Evolutionary conservation across 208 protist genomes (phyloP), one percentile per base, ranked within the genome.

Genomic region (Trypanosomatidae sp.): DNA sequence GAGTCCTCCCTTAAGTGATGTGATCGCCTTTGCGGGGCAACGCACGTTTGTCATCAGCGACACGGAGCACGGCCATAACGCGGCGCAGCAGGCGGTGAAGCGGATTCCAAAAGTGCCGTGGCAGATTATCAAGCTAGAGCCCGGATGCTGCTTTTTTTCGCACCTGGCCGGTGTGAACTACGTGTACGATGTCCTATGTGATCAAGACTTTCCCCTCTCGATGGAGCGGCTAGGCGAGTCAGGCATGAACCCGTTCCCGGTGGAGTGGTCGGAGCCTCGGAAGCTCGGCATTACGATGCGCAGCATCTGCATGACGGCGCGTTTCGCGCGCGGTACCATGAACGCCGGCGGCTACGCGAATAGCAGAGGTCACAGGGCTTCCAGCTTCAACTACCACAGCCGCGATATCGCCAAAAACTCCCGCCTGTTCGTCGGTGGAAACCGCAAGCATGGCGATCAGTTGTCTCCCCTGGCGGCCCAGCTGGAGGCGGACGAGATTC

Each of bases 111-210:
- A 91, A 47, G 77, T 95, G 12, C 80, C 80, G 41, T 91, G 83
- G 81, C 87, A 95, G 59, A 75, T 90, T 59, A 66, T 97, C n/a
- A 86, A 87, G 69, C 39, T 97, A 10, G 90, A 94, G 74, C 87
- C 85, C 36, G 81, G 78, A 3, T 97, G 92, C 74, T 71, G 66
- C 60, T 82, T 96, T 62, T 85, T 96, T 8, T 93, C 90, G 0
- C 90, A 94, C 64, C 39, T 93, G 43, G 91, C 83, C 67, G 90
- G 90, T 49, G 88, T 85, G 19, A 89, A 85, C 62, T 81, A 84
- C 30, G 87, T 93, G 41, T 97, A 91, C 74, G 92, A 97, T 70
- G 92, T 97, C 36, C 66, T 97, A n/a, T 91, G 86, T n/a, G 92
- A 97, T 69, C 80, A 92, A 71, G 92, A 97, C 79, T 97, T 92